Conservation (phyloP, 306 rosid genomes). For the Clitoria ternatea region DNA sequence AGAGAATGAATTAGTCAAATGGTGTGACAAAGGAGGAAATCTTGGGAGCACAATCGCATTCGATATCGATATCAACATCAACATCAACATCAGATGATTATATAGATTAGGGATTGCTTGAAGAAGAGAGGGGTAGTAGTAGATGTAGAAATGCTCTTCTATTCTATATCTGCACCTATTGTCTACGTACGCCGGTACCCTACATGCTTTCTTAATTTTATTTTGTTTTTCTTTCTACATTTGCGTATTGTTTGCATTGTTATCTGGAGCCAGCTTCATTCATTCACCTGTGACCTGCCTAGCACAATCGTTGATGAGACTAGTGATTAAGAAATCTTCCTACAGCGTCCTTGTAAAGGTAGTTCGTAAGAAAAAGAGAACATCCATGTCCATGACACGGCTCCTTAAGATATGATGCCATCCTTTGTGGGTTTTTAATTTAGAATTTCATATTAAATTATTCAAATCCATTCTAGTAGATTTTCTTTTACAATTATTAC, state of each 20-base stretch:
- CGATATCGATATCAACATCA: background rate
- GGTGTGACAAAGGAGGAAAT: conserved; percentile 26
- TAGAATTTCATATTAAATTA: no score
- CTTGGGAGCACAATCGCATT: background rate
- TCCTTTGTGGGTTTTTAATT: no score
- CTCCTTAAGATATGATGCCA: no score
- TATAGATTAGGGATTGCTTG: background rate
- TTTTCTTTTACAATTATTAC: no score
- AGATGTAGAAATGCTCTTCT: background rate
- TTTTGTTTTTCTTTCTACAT: background rate
- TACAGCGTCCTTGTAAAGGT: no score
- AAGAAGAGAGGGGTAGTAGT: no score
- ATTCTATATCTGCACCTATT: background rate
- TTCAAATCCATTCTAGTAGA: no score
- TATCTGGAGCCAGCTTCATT: background rate
- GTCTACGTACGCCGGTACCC: background rate
- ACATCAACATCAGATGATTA: background rate
- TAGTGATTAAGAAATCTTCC: no score
- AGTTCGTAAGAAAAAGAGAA: no score
- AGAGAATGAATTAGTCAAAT: conserved; percentile 14
- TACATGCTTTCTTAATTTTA: background rate
- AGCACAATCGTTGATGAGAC: background rate
- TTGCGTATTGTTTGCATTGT: background rate
- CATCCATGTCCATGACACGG: no score
- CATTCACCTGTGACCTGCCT: background rate